Percentiles rank a stretch among this genome's conserved stretches.
phyloP scores from a whole-genome alignment of 2,329 filamentous ascomycete species.

The Ophiostoma triangulosporum region DNA sequence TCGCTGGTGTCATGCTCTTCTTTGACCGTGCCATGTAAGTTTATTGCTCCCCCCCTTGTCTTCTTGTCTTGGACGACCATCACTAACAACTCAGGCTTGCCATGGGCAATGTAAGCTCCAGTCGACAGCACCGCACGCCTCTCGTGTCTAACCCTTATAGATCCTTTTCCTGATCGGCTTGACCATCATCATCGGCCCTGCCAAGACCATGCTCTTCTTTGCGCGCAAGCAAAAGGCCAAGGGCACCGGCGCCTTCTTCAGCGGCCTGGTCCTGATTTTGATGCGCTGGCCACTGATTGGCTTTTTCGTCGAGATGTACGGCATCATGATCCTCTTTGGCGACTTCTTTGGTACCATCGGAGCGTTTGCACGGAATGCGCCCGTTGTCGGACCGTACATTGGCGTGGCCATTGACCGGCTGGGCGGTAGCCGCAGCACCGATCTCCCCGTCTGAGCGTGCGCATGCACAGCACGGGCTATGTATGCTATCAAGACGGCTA shows the following conservation, averaged over 20 bases:
- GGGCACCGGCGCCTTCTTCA: conserved; percentile 77
- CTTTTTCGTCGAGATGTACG: conserved; percentile 83
- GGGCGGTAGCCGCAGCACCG: conserved; percentile 56
- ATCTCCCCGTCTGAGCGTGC: conserved; percentile 58
- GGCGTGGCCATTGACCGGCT: conserved; percentile 57
- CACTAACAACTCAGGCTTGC: conserved; percentile 50
- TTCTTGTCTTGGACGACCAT: background rate
- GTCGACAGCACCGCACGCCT: background rate
- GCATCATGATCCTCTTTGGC: conserved; percentile 84
- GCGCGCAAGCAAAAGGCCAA: conserved; percentile 83
- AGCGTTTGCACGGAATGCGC: conserved; percentile 71
- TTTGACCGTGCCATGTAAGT: conserved; percentile 91
- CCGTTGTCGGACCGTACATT: conserved; percentile 77
- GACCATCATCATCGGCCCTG: conserved; percentile 84
- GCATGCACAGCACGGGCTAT: too few species aligned
- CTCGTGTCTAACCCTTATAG: conserved; percentile 28
- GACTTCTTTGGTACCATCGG: conserved; percentile 92
- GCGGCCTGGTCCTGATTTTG: conserved; percentile 72
- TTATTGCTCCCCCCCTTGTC: background rate
- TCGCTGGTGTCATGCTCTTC: conserved; percentile 90
- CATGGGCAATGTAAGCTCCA: conserved; percentile 73
- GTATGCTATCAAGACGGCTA: too few species aligned
- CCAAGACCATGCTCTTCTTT: conserved; percentile 91
- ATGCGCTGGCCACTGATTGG: conserved; percentile 83
- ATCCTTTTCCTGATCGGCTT: conserved; percentile 97